Evolutionary conservation across 495 filamentous ascomycete genomes (phyloP), one percentile per base, ranked within the genome.

Genomic region (Hypomontagnella monticulosa): DNA sequence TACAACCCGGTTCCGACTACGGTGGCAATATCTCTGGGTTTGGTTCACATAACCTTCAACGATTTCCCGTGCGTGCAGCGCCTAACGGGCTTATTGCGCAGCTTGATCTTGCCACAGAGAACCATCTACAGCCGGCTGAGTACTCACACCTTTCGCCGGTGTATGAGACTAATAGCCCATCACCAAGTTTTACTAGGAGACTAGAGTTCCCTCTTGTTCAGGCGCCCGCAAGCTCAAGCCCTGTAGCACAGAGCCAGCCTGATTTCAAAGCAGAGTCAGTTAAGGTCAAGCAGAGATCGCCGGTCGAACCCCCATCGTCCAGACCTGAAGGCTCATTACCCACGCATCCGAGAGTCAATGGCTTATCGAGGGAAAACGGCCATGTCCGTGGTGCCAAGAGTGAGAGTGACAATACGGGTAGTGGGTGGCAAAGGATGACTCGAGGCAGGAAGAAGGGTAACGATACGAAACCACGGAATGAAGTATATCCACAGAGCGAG

Each of bases 101-200:
- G 12, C 66, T 83, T 11, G 81, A 83, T 41, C 73, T 82, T 10
- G 80, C 80, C 5, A 79, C 76, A 1, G 70, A 72, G 7, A 75
- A 76, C 15, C 73, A 66, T 30, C 34, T 60, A 23, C 65, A 73
- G 19, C 53, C 63, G 19, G 74, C 68, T 9, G 79, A 81, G n/a
- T 57, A 76, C 33, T 73, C 76, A 20, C 79, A 84, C 49, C 76
- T 86, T 4, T 86, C 84, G 12, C 84, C 84, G 1, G 84, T 86
- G 0, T 84, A 84, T 47, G 84, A 86, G 69, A 71, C 79, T 15
- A 77, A 80, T 16, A 81, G 83, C 1, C 82, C 83, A 3, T 83
- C 84, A 1, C 82, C 83, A 3, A 81, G 70, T 14, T 72, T 73
- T 5, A 60, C 73, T 44, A 71, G 79, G 14, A 79, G 75, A 60